Evolutionary conservation across 176 grass and related monocot species (phyloP).

Genomic region (Microstegium vimineum): DNA sequence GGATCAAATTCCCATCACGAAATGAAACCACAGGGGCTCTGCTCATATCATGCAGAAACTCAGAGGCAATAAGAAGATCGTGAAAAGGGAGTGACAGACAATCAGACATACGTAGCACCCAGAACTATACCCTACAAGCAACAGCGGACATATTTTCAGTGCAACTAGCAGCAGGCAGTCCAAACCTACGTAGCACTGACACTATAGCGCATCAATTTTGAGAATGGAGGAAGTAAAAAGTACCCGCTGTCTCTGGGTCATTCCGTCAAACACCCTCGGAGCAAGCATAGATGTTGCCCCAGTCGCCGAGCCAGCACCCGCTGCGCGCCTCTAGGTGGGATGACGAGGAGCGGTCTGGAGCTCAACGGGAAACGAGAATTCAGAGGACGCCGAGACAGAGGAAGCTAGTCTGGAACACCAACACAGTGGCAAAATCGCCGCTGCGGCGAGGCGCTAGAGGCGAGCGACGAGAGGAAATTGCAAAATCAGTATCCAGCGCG

Average conservation of each 20-base stretch:
- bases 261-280: conserved; percentile 20
- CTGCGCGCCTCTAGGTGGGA: neutral
- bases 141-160: neutral
- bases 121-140: neutral
- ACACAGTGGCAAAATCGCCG: too few relatives aligned
- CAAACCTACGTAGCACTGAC: neutral
- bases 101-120: too few relatives aligned
- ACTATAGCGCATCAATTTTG: neutral
- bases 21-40: neutral
- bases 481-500: neutral
- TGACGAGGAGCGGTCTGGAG: neutral
- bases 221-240: neutral
- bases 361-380: neutral
- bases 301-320: neutral
- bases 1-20: neutral
- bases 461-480: neutral
- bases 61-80: neutral
- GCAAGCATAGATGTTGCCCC: neutral
- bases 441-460: neutral
- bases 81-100: neutral
- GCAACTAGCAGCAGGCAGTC: neutral
- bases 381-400: neutral
- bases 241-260: neutral
- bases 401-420: neutral
- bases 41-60: neutral